These are phyloP conservation scores for Helicostylum pulchrum DNA, from an alignment of 192 early-diverging fungal genomes.

Conservation along the genomic window DNA sequence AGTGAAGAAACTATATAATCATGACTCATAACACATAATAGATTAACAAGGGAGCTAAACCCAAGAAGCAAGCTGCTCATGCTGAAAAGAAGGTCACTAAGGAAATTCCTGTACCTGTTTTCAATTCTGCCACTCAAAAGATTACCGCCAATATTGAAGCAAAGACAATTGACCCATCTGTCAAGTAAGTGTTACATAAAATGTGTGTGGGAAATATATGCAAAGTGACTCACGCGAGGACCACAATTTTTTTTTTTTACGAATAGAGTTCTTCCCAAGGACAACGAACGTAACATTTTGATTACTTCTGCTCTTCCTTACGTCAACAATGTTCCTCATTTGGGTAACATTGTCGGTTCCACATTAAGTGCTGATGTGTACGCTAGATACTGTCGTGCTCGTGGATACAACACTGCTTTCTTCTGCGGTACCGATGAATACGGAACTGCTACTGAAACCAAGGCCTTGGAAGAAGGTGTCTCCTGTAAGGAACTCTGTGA, in stretches of 20 bases:
- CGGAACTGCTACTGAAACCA: conserved; percentile 98
- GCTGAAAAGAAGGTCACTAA: conserved; percentile 15
- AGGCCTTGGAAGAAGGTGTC: conserved; percentile 89
- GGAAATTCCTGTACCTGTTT: neutral
- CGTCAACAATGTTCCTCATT: conserved; percentile 98
- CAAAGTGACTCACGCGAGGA: no score
- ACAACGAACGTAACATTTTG: conserved; percentile 81
- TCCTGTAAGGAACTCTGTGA: conserved; percentile 92
- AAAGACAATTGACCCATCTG: neutral
- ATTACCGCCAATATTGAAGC: conserved; percentile 1
- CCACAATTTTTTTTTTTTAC: conserved; percentile 2
- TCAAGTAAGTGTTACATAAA: conserved; percentile 12
- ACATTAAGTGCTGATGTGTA: conserved; percentile 96
- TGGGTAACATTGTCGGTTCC: conserved; percentile 99
- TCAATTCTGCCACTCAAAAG: conserved; percentile 28
- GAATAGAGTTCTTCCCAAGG: conserved; percentile 44
- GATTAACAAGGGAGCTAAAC: conserved; percentile 13
- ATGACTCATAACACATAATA: neutral
- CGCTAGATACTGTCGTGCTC: conserved; percentile 86
- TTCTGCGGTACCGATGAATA: conserved; percentile 99
- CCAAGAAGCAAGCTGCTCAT: conserved; percentile 16
- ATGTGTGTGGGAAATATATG: neutral
- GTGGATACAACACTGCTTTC: conserved; percentile 87
- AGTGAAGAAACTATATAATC: neutral
- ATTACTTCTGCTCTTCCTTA: conserved; percentile 97